phyloP scores from a whole-genome alignment of 371 early-diverging fungal genomes.

The Chytridium lagenaria region DNA sequence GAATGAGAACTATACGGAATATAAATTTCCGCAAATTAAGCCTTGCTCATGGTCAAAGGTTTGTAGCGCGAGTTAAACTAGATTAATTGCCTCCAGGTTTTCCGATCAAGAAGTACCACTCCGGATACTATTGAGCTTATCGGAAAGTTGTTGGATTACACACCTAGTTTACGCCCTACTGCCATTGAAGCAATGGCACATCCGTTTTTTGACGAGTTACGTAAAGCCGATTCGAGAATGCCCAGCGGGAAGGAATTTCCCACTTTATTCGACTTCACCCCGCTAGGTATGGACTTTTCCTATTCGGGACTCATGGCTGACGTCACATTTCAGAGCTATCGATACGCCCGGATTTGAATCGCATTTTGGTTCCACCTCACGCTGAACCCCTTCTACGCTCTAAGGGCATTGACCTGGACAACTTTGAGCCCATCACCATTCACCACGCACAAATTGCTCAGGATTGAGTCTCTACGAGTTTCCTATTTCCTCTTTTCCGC shows the following conservation, averaged over 20 bases:
- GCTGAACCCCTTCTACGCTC: constrained; percentile 63
- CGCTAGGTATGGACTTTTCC: constrained; percentile 64
- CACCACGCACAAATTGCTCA: constrained; percentile 30
- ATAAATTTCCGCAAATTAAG: constrained; percentile 97
- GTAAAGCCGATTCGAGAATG: constrained; percentile 81
- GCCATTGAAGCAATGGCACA: constrained; percentile 95
- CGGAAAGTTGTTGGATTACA: constrained; percentile 89
- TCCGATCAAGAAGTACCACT: constrained; percentile 73
- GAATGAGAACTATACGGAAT: constrained; percentile 97
- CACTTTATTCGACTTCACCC: constrained; percentile 88
- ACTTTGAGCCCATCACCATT: constrained; percentile 65
- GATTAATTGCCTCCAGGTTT: constrained; percentile 60
- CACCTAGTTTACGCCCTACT: constrained; percentile 87
- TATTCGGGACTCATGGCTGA: background rate
- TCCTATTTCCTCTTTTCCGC: no score
- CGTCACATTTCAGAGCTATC: constrained; percentile 56
- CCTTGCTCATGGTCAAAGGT: constrained; percentile 88
- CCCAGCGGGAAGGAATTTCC: constrained; percentile 84
- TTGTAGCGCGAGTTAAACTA: constrained; percentile 1
- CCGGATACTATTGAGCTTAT: constrained; percentile 92
- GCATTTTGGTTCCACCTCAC: constrained; percentile 74
- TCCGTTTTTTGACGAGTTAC: constrained; percentile 96
- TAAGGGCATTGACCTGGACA: constrained; percentile 68
- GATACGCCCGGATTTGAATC: constrained; percentile 76
- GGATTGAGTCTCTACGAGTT: constrained; percentile 1